Conservation (phyloP, 106 monocot species). For the Iris macrosiphon region DNA sequence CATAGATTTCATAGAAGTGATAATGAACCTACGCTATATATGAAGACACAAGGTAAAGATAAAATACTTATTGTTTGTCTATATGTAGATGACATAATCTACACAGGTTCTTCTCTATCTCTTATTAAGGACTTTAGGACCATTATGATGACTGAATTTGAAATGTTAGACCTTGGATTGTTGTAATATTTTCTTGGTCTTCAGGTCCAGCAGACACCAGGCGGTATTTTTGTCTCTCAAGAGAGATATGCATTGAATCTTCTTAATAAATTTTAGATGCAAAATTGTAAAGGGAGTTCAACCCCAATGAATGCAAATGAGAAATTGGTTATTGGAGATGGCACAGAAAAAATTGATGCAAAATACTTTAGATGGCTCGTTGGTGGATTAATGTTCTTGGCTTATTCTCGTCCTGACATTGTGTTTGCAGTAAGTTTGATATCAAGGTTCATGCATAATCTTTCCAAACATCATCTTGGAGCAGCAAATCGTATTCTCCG, state of each 20-base stretch:
- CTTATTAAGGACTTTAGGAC: not conserved
- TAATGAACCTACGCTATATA: not conserved
- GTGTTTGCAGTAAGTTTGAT: constrained; percentile 2
- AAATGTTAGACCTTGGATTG: not conserved
- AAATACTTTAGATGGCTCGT: not conserved
- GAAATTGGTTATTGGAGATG: not conserved
- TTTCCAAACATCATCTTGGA: not conserved
- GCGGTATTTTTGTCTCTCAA: not conserved
- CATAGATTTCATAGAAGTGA: not conserved
- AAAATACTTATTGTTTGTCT: not conserved
- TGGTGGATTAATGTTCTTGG: not conserved
- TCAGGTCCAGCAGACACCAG: not conserved
- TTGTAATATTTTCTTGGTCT: not conserved
- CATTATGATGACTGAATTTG: not conserved
- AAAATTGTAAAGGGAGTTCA: not conserved
- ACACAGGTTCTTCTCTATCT: not conserved
- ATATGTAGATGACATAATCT: not conserved
- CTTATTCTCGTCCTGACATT: constrained; percentile 2
- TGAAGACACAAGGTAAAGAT: not conserved
- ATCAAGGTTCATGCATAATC: constrained; percentile 18
- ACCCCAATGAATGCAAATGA: not conserved
- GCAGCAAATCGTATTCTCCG: constrained; percentile 8
- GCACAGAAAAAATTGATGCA: not conserved
- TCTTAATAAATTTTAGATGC: not conserved
- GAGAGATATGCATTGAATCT: not conserved